phyloP scores from a whole-genome alignment of 768 basidiomycete species.

The Leucocoprinus birnbaumii region DNA sequence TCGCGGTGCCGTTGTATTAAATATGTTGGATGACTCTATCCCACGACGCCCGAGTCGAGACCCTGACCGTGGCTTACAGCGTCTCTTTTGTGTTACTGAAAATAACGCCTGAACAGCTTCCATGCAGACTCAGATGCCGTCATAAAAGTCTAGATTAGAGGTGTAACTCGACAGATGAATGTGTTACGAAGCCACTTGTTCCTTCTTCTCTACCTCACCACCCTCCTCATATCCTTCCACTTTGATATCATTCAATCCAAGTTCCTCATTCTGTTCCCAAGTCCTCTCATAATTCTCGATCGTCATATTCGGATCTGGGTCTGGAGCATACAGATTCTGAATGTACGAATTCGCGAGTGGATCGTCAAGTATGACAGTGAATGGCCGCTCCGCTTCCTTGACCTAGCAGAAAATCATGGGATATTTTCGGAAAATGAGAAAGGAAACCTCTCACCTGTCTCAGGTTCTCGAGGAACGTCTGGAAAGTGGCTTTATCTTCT shows the following conservation, averaged over 20 bases:
- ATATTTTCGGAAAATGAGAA: background rate
- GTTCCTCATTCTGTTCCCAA: slow-evolving; percentile 90
- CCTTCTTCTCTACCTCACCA: slow-evolving; percentile 13
- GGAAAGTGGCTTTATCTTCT: slow-evolving; percentile 59
- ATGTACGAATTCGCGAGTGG: slow-evolving; percentile 94
- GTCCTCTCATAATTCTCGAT: slow-evolving; percentile 81
- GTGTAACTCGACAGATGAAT: no score
- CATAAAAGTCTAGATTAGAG: no score
- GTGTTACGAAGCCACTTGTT: background rate
- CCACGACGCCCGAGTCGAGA: no score
- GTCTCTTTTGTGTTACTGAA: no score
- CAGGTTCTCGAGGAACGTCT: slow-evolving; percentile 70
- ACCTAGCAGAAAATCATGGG: slow-evolving; percentile 40
- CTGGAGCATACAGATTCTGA: slow-evolving; percentile 96
- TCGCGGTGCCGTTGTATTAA: no score
- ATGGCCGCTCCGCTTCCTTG: slow-evolving; percentile 73
- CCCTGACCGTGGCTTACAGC: no score
- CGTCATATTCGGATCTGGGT: slow-evolving; percentile 92
- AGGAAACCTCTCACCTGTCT: slow-evolving; percentile 54
- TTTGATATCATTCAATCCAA: slow-evolving; percentile 89
- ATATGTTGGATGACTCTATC: no score
- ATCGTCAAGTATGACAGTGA: slow-evolving; percentile 93
- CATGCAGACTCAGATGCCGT: no score
- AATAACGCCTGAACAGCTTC: no score
- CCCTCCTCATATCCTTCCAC: slow-evolving; percentile 68